phyloP scores from a whole-genome alignment of 108 stramenopile species.

The Cyclotella sp. region DNA sequence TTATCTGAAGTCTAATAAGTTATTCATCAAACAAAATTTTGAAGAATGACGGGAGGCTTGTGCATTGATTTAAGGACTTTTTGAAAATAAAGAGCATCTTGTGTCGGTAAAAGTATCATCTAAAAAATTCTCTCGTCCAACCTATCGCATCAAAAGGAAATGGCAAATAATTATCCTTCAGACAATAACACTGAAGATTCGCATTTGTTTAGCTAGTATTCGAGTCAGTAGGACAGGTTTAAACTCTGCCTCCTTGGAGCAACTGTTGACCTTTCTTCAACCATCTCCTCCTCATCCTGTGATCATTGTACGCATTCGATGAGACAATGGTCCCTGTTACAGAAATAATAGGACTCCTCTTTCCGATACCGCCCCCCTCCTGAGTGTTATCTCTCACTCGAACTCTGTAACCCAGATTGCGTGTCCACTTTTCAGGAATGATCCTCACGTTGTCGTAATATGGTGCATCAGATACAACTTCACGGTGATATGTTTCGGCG shows the following conservation, averaged over 20 bases:
- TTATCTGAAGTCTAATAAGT: too few species aligned
- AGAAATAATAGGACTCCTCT: conserved; percentile 63
- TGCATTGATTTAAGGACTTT: too few species aligned
- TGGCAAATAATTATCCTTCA: too few species aligned
- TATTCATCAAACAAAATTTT: too few species aligned
- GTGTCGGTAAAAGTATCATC: too few species aligned
- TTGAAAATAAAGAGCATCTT: too few species aligned
- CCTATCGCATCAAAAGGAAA: too few species aligned
- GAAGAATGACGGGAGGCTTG: too few species aligned
- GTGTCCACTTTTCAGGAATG: conserved; percentile 79
- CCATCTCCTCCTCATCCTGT: conserved; percentile 75
- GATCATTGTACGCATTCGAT: conserved; percentile 69
- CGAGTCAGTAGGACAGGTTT: not conserved
- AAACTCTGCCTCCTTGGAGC: conserved; percentile 73
- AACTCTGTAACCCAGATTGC: conserved; percentile 65
- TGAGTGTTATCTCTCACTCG: conserved; percentile 24
- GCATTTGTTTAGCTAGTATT: too few species aligned
- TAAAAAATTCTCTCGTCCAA: too few species aligned
- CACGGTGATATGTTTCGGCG: conserved; percentile 57
- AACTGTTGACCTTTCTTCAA: conserved; percentile 60
- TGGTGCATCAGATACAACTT: conserved; percentile 58
- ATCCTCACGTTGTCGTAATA: conserved; percentile 56
- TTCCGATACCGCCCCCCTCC: conserved; percentile 46
- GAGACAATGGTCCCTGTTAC: conserved; percentile 67
- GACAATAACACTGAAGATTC: too few species aligned